A percentile compares a stretch with the other conserved stretches of the same genome.
Conservation (phyloP, 495 filamentous ascomycete genomes). For the Jackrogersella minutella region DNA sequence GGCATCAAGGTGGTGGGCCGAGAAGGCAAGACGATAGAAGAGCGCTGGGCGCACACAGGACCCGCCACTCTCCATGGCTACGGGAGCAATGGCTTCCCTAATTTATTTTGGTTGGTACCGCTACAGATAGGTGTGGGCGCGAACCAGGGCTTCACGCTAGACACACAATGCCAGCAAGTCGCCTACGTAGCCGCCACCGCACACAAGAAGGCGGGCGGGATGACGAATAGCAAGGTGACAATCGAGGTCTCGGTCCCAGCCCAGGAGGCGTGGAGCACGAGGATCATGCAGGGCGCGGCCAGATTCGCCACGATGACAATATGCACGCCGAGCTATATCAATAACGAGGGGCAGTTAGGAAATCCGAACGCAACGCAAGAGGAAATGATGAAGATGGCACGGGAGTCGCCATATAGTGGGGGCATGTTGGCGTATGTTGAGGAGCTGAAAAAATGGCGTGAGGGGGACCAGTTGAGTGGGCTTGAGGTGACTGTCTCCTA, state of each 20-base stretch:
- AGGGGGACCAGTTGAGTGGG: slow-evolving; percentile 41
- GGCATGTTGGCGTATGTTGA: slow-evolving; percentile 50
- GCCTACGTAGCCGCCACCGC: slow-evolving; percentile 57
- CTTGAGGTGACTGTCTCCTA: slow-evolving; percentile 21
- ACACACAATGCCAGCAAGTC: slow-evolving; percentile 49
- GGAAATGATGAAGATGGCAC: slow-evolving; percentile 45
- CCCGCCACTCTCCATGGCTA: slow-evolving; percentile 60
- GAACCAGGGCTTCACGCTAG: slow-evolving; percentile 56
- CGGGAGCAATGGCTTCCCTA: slow-evolving; percentile 57
- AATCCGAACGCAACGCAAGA: slow-evolving; percentile 29
- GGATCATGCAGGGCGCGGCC: slow-evolving; percentile 51
- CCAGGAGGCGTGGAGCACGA: slow-evolving; percentile 57
- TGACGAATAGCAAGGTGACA: slow-evolving; percentile 28
- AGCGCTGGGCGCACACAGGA: slow-evolving; percentile 51
- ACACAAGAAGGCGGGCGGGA: slow-evolving; percentile 43
- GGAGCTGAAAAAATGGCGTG: slow-evolving; percentile 50
- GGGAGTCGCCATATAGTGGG: slow-evolving; percentile 28
- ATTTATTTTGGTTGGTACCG: slow-evolving; percentile 58
- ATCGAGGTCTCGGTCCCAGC: slow-evolving; percentile 55
- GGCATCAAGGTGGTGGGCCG: slow-evolving; percentile 54
- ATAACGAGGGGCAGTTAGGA: slow-evolving; percentile 52
- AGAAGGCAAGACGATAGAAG: slow-evolving; percentile 50
- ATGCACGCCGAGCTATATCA: slow-evolving; percentile 68
- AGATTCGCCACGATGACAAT: slow-evolving; percentile 49
- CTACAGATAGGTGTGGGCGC: slow-evolving; percentile 50